Percentiles rank a stretch among this genome's conserved stretches.
Evolutionary conservation across 2,329 filamentous ascomycete genomes (phyloP).

Genomic region (Penicillium sp.): DNA sequence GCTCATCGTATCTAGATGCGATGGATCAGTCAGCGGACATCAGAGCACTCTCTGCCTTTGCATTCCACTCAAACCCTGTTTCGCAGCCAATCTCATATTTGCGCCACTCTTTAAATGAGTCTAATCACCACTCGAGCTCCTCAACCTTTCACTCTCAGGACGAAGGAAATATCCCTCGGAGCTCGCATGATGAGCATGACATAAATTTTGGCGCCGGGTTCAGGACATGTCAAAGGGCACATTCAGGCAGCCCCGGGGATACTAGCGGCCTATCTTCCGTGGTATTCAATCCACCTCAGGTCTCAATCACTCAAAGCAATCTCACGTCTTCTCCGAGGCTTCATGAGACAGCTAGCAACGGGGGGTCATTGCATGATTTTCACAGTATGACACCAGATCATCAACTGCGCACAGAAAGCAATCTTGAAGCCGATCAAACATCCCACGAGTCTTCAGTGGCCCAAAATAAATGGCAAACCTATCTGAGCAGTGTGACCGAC

Average conservation of each 20-base stretch:
- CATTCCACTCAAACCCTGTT: slow-evolving; percentile 33
- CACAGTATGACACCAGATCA: slow-evolving; percentile 1
- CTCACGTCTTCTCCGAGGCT: slow-evolving; percentile 2
- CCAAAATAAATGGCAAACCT: slow-evolving; percentile 33
- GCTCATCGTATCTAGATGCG: slow-evolving; percentile 21
- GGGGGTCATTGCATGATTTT: slow-evolving; percentile 4
- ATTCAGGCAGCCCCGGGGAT: neutral
- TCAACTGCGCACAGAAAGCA: slow-evolving; percentile 2
- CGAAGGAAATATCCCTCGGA: neutral
- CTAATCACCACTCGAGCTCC: slow-evolving; percentile 38
- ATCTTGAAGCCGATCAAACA: slow-evolving; percentile 7
- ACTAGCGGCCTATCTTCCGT: slow-evolving; percentile 5
- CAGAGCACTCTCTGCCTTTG: slow-evolving; percentile 28
- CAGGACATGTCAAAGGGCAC: neutral
- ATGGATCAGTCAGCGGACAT: slow-evolving; percentile 28
- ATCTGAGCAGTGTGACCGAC: slow-evolving; percentile 36
- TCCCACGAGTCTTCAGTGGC: slow-evolving; percentile 18
- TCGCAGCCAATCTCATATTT: slow-evolving; percentile 39
- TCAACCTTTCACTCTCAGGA: slow-evolving; percentile 10
- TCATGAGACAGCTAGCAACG: neutral
- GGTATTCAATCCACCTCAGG: slow-evolving; percentile 10
- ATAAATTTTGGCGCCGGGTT: neutral
- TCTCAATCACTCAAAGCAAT: slow-evolving; percentile 1
- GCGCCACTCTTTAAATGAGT: slow-evolving; percentile 31
- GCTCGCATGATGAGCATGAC: slow-evolving; percentile 7